Base-by-base conservation (phyloP, 768 basidiomycete genomes). In the Imleria badia region DNA sequence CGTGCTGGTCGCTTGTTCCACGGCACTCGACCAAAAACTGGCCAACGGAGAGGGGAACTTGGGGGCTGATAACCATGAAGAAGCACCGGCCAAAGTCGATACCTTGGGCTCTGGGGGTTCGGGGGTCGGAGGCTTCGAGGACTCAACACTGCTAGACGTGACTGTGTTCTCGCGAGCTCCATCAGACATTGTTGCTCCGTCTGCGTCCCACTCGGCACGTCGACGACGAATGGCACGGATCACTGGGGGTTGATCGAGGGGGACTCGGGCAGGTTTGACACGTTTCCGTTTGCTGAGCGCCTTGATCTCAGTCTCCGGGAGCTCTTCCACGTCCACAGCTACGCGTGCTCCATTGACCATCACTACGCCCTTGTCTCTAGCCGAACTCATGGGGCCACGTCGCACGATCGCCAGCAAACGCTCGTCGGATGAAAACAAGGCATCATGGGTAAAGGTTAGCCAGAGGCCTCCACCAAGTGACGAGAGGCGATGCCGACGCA, bases 221-320 rank as follows among this genome's bases (percentile, higher is more conserved):
- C 87, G 79, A 60, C 81, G 78, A 39, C 87, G 79, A 52, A 91
- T 85, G 41, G 80, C 84, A 30, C 85, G 77, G 50, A 90, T 73
- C 3, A 94, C 91, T 5, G 87, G 91, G 0, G 94, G 95, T 61
- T 95, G 94, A 69, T 99, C 97, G 19, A 99, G 79, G 4, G 97
- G 95, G 48, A 95, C 86, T 33, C 96, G 83, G 4, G 76, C 74
- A 5, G 93, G 91, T 69, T 92, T 92, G 45, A 93, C 77, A 10
- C 96, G 83, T 72, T 95, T 98, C 76, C 84, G 83, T 71, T 87
- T 90, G 65, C 82, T 77, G 40, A 97, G 76, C 6, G 80, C 72
- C 76, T 95, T 93, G 62, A 95, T 83, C 70, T 98, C 95, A 23
- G 80, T 76, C 51, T 96, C 94, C 0, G 87, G 80, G 19, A 99